These are phyloP conservation scores for Canavalia ensiformis DNA, from an alignment of 306 rosid genomes.

Conservation along the genomic window DNA sequence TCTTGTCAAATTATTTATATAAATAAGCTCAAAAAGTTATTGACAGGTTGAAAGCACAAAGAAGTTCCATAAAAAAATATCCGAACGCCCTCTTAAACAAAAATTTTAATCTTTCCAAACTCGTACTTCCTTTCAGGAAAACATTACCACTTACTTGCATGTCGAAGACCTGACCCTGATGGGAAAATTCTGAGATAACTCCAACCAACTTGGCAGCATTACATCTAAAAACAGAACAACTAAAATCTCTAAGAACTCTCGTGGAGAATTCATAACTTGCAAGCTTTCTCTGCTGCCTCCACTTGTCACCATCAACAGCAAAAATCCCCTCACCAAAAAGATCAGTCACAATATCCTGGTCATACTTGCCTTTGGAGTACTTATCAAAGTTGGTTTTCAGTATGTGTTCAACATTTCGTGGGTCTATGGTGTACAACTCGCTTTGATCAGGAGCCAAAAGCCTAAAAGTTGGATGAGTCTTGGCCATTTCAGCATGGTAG, in stretches of 20 bases:
- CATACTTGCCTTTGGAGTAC: slow-evolving; percentile 64
- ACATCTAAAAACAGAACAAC: slow-evolving; percentile 62
- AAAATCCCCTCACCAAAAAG: slow-evolving; percentile 80
- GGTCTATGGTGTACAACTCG: slow-evolving; percentile 60
- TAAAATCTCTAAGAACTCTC: slow-evolving; percentile 74
- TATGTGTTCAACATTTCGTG: slow-evolving; percentile 64
- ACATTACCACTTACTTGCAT: slow-evolving; percentile 63
- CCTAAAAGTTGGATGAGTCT: slow-evolving; percentile 57
- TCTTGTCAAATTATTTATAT: too few species aligned
- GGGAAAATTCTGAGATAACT: slow-evolving; percentile 48
- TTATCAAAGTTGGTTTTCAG: slow-evolving; percentile 57
- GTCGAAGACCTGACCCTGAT: slow-evolving; percentile 56
- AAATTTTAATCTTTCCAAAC: neutral
- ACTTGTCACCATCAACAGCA: slow-evolving; percentile 69
- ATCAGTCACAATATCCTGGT: slow-evolving; percentile 51
- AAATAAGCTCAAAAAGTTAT: too few species aligned
- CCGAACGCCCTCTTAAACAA: neutral
- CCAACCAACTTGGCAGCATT: slow-evolving; percentile 67
- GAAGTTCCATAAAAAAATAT: too few species aligned
- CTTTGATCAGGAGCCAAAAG: slow-evolving; percentile 55
- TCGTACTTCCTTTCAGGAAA: neutral
- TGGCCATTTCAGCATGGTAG: slow-evolving; percentile 55
- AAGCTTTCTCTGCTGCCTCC: slow-evolving; percentile 83
- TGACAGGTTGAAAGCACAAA: too few species aligned
- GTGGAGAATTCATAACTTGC: slow-evolving; percentile 77